A percentile compares a stretch with the other conserved stretches of the same genome.
Evolutionary conservation across 768 basidiomycete species (phyloP).

Genomic region (Trametes maxima): DNA sequence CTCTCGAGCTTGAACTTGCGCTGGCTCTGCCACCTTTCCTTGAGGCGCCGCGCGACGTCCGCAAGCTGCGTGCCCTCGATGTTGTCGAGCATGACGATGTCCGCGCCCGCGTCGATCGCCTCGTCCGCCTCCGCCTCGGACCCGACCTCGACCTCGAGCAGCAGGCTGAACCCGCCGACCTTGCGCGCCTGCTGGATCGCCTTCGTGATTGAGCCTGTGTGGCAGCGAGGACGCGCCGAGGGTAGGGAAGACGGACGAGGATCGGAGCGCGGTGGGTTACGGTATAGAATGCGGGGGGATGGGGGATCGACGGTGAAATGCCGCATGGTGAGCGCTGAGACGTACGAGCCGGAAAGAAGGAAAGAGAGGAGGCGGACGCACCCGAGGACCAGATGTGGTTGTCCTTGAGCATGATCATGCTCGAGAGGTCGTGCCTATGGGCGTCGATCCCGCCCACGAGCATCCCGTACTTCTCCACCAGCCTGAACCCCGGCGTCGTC

Average conservation of each 20-base stretch:
- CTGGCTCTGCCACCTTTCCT: slow-evolving; percentile 77
- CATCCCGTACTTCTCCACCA: slow-evolving; percentile 99
- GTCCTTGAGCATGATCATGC: slow-evolving; percentile 99
- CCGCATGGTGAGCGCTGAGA: not conserved
- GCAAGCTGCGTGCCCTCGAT: slow-evolving; percentile 78
- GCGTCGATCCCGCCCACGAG: slow-evolving; percentile 94
- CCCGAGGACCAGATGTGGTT: slow-evolving; percentile 99
- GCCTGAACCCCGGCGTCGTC: slow-evolving; percentile 94
- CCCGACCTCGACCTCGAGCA: slow-evolving; percentile 92
- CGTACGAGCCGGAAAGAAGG: slow-evolving; percentile 10
- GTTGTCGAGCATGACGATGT: slow-evolving; percentile 96
- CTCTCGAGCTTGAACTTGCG: slow-evolving; percentile 90
- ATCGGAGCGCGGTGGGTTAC: not conserved
- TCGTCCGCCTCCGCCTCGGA: slow-evolving; percentile 91
- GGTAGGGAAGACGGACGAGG: not conserved
- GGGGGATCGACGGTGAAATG: not conserved
- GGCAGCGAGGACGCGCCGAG: not conserved
- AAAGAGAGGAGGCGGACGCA: slow-evolving; percentile 34
- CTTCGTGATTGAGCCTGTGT: slow-evolving; percentile 81
- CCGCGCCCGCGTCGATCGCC: slow-evolving; percentile 95
- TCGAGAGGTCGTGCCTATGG: slow-evolving; percentile 94
- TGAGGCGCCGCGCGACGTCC: slow-evolving; percentile 67
- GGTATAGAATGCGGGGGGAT: not conserved
- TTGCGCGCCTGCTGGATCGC: slow-evolving; percentile 85
- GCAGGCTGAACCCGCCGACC: slow-evolving; percentile 89